phyloP scores from a whole-genome alignment of 345 rosid species.

The Populus simonii region DNA sequence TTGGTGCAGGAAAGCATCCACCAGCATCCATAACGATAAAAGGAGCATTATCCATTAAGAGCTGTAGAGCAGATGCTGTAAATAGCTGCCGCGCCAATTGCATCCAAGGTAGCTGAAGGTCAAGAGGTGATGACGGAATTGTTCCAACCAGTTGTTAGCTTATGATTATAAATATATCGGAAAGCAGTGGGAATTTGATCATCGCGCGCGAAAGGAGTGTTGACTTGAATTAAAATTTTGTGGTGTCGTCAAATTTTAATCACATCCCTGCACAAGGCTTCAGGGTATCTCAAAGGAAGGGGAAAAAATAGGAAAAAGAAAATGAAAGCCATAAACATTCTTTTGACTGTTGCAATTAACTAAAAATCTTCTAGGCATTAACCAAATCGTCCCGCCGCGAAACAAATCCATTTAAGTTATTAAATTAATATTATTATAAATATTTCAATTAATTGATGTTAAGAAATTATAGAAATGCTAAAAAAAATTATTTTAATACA shows the following conservation, averaged over 20 bases:
- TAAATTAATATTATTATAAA: too few relatives aligned
- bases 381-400: slow-evolving; percentile 58
- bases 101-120: background rate
- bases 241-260: too few relatives aligned
- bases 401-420: slow-evolving; percentile 36
- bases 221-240: background rate
- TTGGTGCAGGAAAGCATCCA: background rate
- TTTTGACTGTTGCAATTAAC: background rate
- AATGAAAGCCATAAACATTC: too few relatives aligned
- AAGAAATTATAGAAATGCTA: too few relatives aligned
- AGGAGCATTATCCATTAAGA: background rate
- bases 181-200: background rate
- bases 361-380: slow-evolving; percentile 54
- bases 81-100: background rate
- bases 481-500: too few relatives aligned
- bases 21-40: background rate
- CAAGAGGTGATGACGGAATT: background rate
- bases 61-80: background rate
- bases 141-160: background rate
- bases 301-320: too few relatives aligned
- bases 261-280: too few relatives aligned
- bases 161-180: background rate
- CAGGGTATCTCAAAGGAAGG: too few relatives aligned
- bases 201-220: background rate
- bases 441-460: too few relatives aligned